Percentiles rank a stretch among this genome's conserved stretches.
Evolutionary conservation across 148 eudicot genomes (phyloP).

Genomic region (Linanthus parryae): DNA sequence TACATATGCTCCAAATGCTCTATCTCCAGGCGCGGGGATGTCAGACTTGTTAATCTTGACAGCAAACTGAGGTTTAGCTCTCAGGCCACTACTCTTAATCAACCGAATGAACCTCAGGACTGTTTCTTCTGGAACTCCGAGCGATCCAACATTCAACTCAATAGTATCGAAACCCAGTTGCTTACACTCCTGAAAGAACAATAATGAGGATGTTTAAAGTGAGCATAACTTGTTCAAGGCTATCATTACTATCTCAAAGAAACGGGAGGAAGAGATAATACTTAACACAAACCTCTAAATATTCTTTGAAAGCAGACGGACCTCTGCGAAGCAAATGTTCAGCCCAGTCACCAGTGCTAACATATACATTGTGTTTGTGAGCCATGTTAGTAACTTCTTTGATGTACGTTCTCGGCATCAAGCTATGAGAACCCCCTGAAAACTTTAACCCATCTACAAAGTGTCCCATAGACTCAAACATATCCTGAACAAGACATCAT

Average conservation of each 20-base stretch:
- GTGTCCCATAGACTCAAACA: constrained; percentile 88
- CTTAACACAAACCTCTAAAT: constrained; percentile 49
- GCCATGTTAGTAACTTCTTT: constrained; percentile 83
- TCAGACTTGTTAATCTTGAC: constrained; percentile 81
- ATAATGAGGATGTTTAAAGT: background rate
- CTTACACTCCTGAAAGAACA: constrained; percentile 67
- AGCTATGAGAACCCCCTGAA: constrained; percentile 70
- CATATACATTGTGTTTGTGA: constrained; percentile 72
- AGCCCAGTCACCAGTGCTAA: constrained; percentile 96
- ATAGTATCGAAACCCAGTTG: constrained; percentile 84
- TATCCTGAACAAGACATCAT: constrained; percentile 45
- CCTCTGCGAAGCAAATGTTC: constrained; percentile 69
- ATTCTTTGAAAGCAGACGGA: constrained; percentile 70
- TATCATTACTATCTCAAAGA: background rate
- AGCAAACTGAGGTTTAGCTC: constrained; percentile 80
- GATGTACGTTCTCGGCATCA: constrained; percentile 58
- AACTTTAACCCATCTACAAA: constrained; percentile 91
- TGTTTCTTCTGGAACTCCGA: constrained; percentile 80
- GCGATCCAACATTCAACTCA: constrained; percentile 68
- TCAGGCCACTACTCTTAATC: constrained; percentile 74
- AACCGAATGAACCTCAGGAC: constrained; percentile 73
- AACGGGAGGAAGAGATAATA: background rate
- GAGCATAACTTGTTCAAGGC: background rate
- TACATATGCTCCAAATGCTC: constrained; percentile 80
- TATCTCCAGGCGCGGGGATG: constrained; percentile 40